Base-by-base conservation (phyloP, 805 yeast genomes). In the Myxozyma lipomycoides region DNA sequence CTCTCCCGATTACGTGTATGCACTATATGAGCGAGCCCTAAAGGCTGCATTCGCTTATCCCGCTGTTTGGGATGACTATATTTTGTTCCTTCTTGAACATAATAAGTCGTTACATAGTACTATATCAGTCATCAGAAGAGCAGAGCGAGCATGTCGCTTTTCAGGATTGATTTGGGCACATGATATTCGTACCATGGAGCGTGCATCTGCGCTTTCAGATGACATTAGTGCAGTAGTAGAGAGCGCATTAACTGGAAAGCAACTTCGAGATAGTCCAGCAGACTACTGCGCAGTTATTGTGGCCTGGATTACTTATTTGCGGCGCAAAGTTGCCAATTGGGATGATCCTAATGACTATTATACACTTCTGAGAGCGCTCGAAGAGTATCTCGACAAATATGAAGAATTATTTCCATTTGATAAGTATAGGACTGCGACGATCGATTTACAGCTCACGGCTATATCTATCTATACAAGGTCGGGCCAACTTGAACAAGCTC, bases 31-130 rank as follows among this genome's bases (percentile, higher is more conserved):
- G 41, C 59, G 69, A 5, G 55, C 66, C 1, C 10, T 64, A 9
- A 15, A 12, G 10, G 7, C 26, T 3, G 40, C 53, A 24, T 58
- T 55, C 1, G 34, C 51, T 6, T 45, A 42, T 3, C 41, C 63
- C 1, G 56, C 55, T 5, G 46, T 66, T 3, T 66, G 69, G 69
- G 62, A 59, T 24, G 61, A 56, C 28, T 66, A 65, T 52, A 43
- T 62, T 7, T 40, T 61, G 10, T 65, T 49, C 40, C 35, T 62
- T 5, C 57, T 48, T 18, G 65, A 58, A 2, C 46, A 48, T 18
- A 42, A 42, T 15, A 44, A 24, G 17, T 22, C 56, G 6, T 30
- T 24, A 23, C 19, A 45, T 4, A 19, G 21, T 4, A 37, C 54
- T 7, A 44, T 48, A 5, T 37, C 45, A 4, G 58, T 60, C 9